These are phyloP conservation scores for Volvox carteri DNA, from an alignment of 163 green algal genomes.

Conservation along the genomic window DNA sequence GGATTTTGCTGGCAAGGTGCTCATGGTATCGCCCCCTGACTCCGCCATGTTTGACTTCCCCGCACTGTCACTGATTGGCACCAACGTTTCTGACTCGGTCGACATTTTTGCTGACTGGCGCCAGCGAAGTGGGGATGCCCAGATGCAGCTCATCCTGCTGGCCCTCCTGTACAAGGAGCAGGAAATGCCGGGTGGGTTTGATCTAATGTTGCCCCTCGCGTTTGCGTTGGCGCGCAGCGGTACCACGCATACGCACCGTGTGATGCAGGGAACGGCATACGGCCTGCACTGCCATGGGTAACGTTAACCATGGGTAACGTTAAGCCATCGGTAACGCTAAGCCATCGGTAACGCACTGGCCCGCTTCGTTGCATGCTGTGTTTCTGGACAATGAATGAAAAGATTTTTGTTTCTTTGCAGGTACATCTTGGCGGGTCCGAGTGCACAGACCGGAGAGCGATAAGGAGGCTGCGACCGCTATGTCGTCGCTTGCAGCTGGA, in stretches of 20 bases:
- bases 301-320: no score
- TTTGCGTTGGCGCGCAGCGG: no score
- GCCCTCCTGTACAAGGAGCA: constrained; percentile 55
- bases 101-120: constrained; percentile 53
- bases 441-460: not conserved
- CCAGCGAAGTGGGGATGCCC: not conserved
- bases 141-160: constrained; percentile 53
- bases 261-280: no score
- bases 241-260: no score
- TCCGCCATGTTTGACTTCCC: constrained; percentile 42
- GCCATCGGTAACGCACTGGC: no score
- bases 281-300: no score
- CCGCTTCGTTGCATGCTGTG: no score
- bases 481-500: not conserved
- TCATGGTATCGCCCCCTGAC: not conserved
- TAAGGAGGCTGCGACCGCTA: not conserved
- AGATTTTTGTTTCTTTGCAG: not conserved
- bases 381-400: no score
- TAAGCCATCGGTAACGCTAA: no score
- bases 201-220: no score
- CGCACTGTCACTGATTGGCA: not conserved
- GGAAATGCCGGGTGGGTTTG: constrained; percentile 35
- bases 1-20: constrained; percentile 4
- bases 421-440: constrained; percentile 33
- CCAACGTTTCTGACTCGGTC: constrained; percentile 42